Evolutionary conservation across 1,284 basidiomycete species (phyloP), one percentile per base, ranked within the genome.

Genomic region (Fomitopsis palustris): DNA sequence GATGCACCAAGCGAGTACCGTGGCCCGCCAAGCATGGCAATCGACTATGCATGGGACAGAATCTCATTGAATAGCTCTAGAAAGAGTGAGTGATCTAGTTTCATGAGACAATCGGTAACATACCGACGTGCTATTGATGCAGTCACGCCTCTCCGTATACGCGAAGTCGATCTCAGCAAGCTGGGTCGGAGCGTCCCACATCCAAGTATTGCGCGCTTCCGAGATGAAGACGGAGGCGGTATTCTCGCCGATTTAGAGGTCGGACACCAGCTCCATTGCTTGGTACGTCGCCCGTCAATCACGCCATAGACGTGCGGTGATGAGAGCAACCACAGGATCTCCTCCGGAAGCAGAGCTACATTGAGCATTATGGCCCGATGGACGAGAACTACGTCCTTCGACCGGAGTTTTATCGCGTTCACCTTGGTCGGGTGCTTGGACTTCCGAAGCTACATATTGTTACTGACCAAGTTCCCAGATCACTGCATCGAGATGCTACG

Each of bases 261-360:
- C 12, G 37, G 43, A 16, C 55, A 56, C 47, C 55, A 56, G 33
- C 45, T 56, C 19, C 55, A 56, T 23, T 56, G 55, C 37, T 45
- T 56, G 12, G 55, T 39, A 42, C n/a, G 53, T 27, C 39, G 52
- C 27, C n/a, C 4, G 12, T 4, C 8, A 31, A 12, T 6, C 14
- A 21, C 37, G 23, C 17, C 16, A 23, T 33, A 5, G 21, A 38
- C 29, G 3, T 3, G 31, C 25, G n/a, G 21, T 49, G n/a, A 33
- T 16, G 16, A n/a, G 7, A 42, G 9, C 42, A 25, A 42, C 19
- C 31, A 14, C 21, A 51, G 55, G 47, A 56, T 35, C 45, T 49
- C 14, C 45, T 55, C 21, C 54, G 54, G 25, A 25, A 31, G 37
- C 45, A 42, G 17, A 56, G 21, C 35, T 51, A 56, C 35, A 37